A percentile compares a stretch with the other conserved stretches of the same genome.
Evolutionary conservation across 2,329 filamentous ascomycete genomes (phyloP).

Genomic region (Acarospora socialis): DNA sequence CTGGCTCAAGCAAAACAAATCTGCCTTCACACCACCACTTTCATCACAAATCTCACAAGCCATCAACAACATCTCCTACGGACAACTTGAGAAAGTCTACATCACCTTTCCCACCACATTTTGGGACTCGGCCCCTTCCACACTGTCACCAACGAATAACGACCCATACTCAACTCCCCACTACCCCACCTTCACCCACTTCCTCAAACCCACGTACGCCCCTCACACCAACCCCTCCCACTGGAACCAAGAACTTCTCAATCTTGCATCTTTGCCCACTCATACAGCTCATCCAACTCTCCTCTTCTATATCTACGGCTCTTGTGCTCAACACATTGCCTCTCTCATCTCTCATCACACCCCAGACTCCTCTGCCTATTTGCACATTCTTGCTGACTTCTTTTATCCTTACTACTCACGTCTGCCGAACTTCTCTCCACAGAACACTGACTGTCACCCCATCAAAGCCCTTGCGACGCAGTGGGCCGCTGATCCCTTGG

Average conservation of each 20-base stretch:
- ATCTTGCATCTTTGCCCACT: slow-evolving; percentile 52
- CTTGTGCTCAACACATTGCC: slow-evolving; percentile 28
- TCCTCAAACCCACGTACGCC: slow-evolving; percentile 57
- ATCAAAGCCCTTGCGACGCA: slow-evolving; percentile 51
- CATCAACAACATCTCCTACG: slow-evolving; percentile 34
- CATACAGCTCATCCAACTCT: slow-evolving; percentile 59
- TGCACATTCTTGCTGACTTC: slow-evolving; percentile 46
- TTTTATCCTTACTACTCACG: slow-evolving; percentile 66
- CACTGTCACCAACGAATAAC: slow-evolving; percentile 19
- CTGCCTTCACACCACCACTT: slow-evolving; percentile 34
- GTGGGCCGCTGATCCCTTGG: slow-evolving; percentile 66
- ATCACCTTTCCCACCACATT: slow-evolving; percentile 63
- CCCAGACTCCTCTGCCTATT: slow-evolving; percentile 32
- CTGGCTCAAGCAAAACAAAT: slow-evolving; percentile 39
- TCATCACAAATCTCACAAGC: slow-evolving; percentile 29
- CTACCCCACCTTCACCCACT: slow-evolving; percentile 58
- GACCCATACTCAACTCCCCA: slow-evolving; percentile 15
- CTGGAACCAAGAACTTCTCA: slow-evolving; percentile 67
- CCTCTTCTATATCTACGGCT: slow-evolving; percentile 52
- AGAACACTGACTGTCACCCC: slow-evolving; percentile 45
- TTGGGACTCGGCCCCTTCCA: slow-evolving; percentile 41
- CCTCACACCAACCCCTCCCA: slow-evolving; percentile 42
- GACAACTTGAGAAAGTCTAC: slow-evolving; percentile 34
- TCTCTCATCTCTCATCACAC: slow-evolving; percentile 19
- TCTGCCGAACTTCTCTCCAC: slow-evolving; percentile 51